Conservation (phyloP, 2,329 filamentous ascomycete species). For the Cladobotryum protrusum region DNA sequence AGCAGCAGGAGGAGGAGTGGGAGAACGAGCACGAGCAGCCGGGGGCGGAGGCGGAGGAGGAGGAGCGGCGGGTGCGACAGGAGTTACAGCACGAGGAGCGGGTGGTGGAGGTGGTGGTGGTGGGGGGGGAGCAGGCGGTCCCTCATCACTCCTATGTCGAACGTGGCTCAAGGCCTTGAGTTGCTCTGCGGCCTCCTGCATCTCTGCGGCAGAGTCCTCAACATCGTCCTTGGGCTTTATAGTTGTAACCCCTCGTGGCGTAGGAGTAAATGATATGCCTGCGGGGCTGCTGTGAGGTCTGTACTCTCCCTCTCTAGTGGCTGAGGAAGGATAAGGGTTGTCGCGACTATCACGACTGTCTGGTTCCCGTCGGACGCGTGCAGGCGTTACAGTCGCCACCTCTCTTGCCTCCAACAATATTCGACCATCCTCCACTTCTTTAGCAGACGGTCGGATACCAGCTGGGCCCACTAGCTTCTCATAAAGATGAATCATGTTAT, state of each 20-base stretch:
- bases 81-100: neutral
- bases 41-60: neutral
- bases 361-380: conserved; percentile 21
- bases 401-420: conserved; percentile 51
- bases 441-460: conserved; percentile 39
- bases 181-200: conserved; percentile 63
- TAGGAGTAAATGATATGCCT: conserved; percentile 15
- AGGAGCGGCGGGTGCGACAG: neutral
- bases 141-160: conserved; percentile 47
- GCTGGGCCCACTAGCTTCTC: conserved; percentile 48
- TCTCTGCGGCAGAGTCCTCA: conserved; percentile 60
- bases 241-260: conserved; percentile 14
- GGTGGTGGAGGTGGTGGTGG: neutral
- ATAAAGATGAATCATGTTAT: conserved; percentile 61
- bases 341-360: conserved; percentile 19
- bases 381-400: conserved; percentile 31
- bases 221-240: conserved; percentile 30
- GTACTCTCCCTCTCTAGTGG: conserved; percentile 20
- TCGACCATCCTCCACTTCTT: conserved; percentile 51
- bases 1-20: neutral
- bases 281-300: conserved; percentile 24
- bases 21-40: neutral
- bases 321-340: conserved; percentile 18
- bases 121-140: conserved; percentile 1
- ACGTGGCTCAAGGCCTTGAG: conserved; percentile 60